Conservation (phyloP, 1,139 yeast species). For the Candida labiduridarum region DNA sequence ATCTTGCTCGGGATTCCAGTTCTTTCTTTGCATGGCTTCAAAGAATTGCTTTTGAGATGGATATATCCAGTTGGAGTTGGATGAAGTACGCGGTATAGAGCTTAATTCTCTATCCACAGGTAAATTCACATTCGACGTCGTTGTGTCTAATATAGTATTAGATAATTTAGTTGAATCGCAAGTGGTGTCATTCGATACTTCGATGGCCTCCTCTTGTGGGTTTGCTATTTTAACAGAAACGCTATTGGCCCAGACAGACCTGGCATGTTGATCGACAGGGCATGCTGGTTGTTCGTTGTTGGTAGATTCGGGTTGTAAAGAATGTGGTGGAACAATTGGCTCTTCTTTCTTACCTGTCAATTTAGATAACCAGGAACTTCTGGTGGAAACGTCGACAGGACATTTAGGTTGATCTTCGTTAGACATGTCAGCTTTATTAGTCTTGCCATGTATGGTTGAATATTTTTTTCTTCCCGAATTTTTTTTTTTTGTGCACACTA, state of each 20-base stretch:
- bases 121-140: conserved; percentile 34
- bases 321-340: conserved; percentile 1
- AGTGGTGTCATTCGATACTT: conserved; percentile 43
- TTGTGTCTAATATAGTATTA: conserved; percentile 21
- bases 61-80: conserved; percentile 78
- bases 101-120: conserved; percentile 77
- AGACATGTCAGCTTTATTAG: conserved; percentile 8
- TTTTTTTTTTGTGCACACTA: background rate
- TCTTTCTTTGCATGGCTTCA: conserved; percentile 90
- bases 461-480: background rate
- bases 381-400: conserved; percentile 30
- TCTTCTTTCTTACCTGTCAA: conserved; percentile 25
- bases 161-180: conserved; percentile 49
- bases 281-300: conserved; percentile 45
- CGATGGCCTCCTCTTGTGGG: conserved; percentile 42
- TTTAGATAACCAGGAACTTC: conserved; percentile 57
- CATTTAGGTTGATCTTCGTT: conserved; percentile 22
- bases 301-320: conserved; percentile 19
- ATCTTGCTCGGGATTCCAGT: conserved; percentile 77
- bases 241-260: conserved; percentile 57
- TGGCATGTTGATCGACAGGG: conserved; percentile 68
- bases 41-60: conserved; percentile 95
- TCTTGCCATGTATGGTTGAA: background rate
- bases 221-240: conserved; percentile 33
- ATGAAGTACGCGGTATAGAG: conserved; percentile 79